Base-by-base conservation (phyloP, 2,329 filamentous ascomycete species). In the Acrodontium crateriforme region DNA sequence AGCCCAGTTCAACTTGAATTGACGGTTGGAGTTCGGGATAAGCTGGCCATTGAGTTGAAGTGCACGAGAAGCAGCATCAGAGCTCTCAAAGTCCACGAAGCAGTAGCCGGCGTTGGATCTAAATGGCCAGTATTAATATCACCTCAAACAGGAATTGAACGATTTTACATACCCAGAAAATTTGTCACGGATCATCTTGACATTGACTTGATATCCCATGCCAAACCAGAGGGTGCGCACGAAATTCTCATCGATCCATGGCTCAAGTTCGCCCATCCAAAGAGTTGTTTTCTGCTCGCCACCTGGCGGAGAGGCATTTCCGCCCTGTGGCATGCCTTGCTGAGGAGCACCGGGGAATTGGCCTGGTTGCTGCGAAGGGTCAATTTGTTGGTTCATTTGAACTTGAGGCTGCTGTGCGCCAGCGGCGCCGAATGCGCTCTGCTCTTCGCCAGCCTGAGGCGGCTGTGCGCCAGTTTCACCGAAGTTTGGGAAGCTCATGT, bases 1-100 rank as follows among this genome's bases (percentile, higher is more conserved):
- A 42, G 89, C 89, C 89, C 89, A 98, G 71, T 98, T 98, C 36
- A 98, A 74, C 69, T 95, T 95, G 71, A 98, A 98, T 26, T 83
- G 78, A 23, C 89, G 83, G 47, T 78, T 78, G 36, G 84, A 92
- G 69, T 94, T 94, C 24, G 87, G 85, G 43, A 98, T 92, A 25
- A 81, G 65, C 31, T 74, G 78, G 27, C 89, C 87, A 54, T 93
- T 95, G 27, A 95, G 67, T 25, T 67, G 66, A n/a, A 98, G 70
- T 19, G 89, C 89, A 66, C 93, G 94, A 47, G 74, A 78, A 22
- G 89, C 89, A 35, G 85, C 81, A 20, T 85, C 82, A 7, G 84
- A 69, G 44, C 67, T 77, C 31, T 71, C 52, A 49, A 98, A 98
- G 54, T 95, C 89, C 47, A 95, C 84, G 57, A 98, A 98, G 63